phyloP scores from a whole-genome alignment of 2,329 filamentous ascomycete species.

The Chaetomium olivaceum region DNA sequence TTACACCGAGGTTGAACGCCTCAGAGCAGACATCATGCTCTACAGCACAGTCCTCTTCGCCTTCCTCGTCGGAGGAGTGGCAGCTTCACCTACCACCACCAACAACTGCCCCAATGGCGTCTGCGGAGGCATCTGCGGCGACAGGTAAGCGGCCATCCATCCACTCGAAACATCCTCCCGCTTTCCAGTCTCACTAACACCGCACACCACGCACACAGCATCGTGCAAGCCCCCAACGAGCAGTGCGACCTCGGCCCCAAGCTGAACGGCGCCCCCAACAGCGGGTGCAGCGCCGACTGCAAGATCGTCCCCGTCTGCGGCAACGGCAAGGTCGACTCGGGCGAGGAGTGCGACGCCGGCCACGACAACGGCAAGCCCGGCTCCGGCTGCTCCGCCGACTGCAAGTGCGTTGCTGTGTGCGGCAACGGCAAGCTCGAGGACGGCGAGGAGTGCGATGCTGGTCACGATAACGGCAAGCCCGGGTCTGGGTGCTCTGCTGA shows the following conservation, averaged over 20 bases:
- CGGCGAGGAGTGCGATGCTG: slow-evolving; percentile 14
- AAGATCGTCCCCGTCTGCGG: slow-evolving; percentile 10
- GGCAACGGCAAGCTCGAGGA: slow-evolving; percentile 7
- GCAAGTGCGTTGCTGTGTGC: not conserved
- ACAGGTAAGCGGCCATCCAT: slow-evolving; percentile 16
- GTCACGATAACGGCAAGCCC: not conserved
- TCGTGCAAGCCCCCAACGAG: slow-evolving; percentile 21
- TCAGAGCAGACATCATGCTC: slow-evolving; percentile 13
- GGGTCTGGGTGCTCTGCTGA: not conserved
- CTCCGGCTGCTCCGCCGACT: slow-evolving; percentile 17
- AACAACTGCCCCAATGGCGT: slow-evolving; percentile 2
- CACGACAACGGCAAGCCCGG: slow-evolving; percentile 15
- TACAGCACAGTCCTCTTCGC: slow-evolving; percentile 17
- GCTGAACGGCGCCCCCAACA: slow-evolving; percentile 20
- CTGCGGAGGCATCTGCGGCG: slow-evolving; percentile 25
- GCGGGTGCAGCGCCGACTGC: slow-evolving; percentile 19
- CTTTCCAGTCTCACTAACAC: not conserved
- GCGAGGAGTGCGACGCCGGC: slow-evolving; percentile 15
- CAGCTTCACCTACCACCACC: not conserved
- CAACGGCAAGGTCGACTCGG: slow-evolving; percentile 2
- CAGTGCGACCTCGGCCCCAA: slow-evolving; percentile 26
- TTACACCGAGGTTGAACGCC: not conserved
- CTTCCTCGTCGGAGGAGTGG: slow-evolving; percentile 22
- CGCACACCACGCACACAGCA: not conserved
- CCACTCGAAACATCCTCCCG: not conserved